A percentile compares a stretch with the other conserved stretches of the same genome.
Conservation (phyloP, 2,329 filamentous ascomycete species). For the Lachnellula suecica region DNA sequence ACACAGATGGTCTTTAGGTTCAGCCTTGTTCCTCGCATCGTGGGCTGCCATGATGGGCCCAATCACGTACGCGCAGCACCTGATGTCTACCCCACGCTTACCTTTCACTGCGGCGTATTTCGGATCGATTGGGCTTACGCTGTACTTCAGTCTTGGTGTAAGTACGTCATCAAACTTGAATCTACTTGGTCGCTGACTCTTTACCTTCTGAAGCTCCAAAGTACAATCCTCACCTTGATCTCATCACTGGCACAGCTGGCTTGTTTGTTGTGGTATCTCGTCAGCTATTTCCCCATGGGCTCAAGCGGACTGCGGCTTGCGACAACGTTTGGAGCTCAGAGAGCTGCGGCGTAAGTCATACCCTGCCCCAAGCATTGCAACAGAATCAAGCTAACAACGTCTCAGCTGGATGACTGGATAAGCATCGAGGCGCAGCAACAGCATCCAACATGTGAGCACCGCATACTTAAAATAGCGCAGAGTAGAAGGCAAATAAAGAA, state of each 20-base stretch:
- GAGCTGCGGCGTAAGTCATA: conserved; percentile 60
- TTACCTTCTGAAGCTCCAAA: conserved; percentile 64
- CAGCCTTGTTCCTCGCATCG: conserved; percentile 82
- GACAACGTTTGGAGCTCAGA: conserved; percentile 79
- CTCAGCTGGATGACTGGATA: conserved; percentile 77
- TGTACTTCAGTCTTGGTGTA: conserved; percentile 92
- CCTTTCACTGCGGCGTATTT: conserved; percentile 96
- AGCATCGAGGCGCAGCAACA: background rate
- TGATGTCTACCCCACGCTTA: conserved; percentile 78
- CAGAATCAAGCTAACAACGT: background rate
- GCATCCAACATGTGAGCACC: background rate
- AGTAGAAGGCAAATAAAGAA: background rate
- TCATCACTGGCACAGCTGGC: conserved; percentile 81
- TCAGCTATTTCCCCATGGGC: conserved; percentile 98
- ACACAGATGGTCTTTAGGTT: conserved; percentile 89
- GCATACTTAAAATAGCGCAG: background rate
- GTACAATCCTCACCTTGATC: conserved; percentile 79
- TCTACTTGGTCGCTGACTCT: conserved; percentile 14
- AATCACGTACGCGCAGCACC: conserved; percentile 76
- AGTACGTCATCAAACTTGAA: conserved; percentile 41
- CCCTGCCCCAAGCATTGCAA: background rate
- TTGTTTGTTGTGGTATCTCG: conserved; percentile 85
- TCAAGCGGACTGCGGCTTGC: conserved; percentile 83
- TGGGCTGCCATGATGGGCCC: conserved; percentile 96
- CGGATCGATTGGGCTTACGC: conserved; percentile 83